Evolutionary conservation across 2,329 filamentous ascomycete species (phyloP).

Genomic region (Phialophora tarda): DNA sequence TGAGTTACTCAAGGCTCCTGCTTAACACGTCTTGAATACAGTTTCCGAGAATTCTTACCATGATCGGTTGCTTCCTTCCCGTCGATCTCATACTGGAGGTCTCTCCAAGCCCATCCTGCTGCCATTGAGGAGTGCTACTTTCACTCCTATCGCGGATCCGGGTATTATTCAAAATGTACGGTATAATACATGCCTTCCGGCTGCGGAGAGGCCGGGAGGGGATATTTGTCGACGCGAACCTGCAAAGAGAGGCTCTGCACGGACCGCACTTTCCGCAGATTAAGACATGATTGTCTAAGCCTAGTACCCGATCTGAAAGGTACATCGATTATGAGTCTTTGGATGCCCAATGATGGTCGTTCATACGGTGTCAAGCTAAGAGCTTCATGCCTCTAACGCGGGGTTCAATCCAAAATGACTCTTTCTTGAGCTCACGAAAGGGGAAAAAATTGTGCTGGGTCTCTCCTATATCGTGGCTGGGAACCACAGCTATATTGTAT

Average conservation of each 20-base stretch:
- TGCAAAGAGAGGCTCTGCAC: not conserved
- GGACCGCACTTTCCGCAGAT: not conserved
- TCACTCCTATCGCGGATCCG: not conserved
- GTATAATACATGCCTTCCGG: not conserved
- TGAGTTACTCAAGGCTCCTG: not conserved
- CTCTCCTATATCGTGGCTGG: not conserved
- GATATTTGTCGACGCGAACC: not conserved
- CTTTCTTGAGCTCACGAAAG: not conserved
- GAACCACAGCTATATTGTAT: not conserved
- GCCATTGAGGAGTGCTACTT: not conserved
- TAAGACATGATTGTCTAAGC: not conserved
- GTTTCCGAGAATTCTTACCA: not conserved
- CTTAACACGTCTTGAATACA: not conserved
- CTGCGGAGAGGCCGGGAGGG: too few relatives aligned
- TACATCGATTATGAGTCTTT: not conserved
- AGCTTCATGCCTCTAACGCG: not conserved
- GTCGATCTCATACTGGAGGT: not conserved
- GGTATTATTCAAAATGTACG: not conserved
- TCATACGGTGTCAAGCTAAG: not conserved
- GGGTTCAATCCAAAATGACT: not conserved
- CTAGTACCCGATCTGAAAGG: not conserved
- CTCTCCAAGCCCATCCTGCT: not conserved
- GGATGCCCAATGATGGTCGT: not conserved
- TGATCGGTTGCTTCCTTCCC: not conserved
- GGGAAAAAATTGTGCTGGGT: not conserved